Evolutionary conservation across 2,329 filamentous ascomycete species (phyloP).

Genomic region (Sporothrix brasiliensis): DNA sequence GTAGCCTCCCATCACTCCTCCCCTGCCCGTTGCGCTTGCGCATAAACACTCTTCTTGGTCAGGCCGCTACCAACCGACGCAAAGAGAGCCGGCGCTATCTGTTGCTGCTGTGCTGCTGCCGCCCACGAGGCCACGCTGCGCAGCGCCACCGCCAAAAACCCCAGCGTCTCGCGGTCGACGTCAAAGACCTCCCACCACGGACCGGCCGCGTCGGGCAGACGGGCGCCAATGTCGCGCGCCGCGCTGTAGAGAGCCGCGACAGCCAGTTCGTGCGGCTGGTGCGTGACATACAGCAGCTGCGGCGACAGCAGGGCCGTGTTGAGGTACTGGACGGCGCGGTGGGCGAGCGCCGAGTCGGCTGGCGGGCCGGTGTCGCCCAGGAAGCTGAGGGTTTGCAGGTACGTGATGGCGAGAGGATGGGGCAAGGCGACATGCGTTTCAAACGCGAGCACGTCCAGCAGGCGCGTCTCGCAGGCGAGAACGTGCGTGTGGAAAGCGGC

Average conservation of each 20-base stretch:
- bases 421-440: slow-evolving; percentile 83
- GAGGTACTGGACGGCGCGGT: slow-evolving; percentile 73
- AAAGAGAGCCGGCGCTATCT: slow-evolving; percentile 47
- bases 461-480: slow-evolving; percentile 72
- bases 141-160: slow-evolving; percentile 87
- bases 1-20: not conserved
- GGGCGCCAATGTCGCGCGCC: slow-evolving; percentile 72
- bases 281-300: slow-evolving; percentile 86
- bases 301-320: slow-evolving; percentile 85
- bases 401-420: slow-evolving; percentile 84
- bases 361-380: slow-evolving; percentile 49
- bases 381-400: slow-evolving; percentile 84
- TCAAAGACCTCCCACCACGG: slow-evolving; percentile 99
- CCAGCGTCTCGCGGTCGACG: slow-evolving; percentile 89
- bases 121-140: slow-evolving; percentile 75
- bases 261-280: slow-evolving; percentile 83
- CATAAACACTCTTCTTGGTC: slow-evolving; percentile 61
- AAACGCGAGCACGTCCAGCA: slow-evolving; percentile 77
- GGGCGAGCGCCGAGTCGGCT: slow-evolving; percentile 62
- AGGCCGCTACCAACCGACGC: slow-evolving; percentile 53
- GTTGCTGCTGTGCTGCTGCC: slow-evolving; percentile 49
- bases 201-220: slow-evolving; percentile 67
- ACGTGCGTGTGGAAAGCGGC: slow-evolving; percentile 65
- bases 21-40: slow-evolving; percentile 55
- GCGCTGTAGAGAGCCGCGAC: slow-evolving; percentile 91